phyloP scores from a whole-genome alignment of 1,284 basidiomycete species.

The Microbotryum violaceum region DNA sequence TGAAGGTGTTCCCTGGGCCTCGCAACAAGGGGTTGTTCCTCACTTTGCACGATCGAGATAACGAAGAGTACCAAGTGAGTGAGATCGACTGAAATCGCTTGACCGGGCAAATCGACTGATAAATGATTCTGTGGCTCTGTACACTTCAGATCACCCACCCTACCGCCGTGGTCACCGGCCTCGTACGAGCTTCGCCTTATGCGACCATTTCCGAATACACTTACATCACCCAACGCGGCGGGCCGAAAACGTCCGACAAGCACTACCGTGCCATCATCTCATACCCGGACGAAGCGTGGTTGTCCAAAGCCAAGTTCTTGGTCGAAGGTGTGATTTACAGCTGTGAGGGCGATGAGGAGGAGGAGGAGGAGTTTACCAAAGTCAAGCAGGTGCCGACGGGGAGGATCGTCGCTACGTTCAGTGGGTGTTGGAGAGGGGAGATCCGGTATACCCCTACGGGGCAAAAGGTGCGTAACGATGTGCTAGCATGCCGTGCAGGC shows the following conservation, averaged over 20 bases:
- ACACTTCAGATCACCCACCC: constrained; percentile 58
- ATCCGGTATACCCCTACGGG: constrained; percentile 73
- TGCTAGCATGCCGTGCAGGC: neutral
- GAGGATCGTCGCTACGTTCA: constrained; percentile 68
- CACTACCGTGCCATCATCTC: constrained; percentile 75
- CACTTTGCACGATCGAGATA: constrained; percentile 56
- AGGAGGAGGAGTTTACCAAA: constrained; percentile 53
- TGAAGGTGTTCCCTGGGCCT: constrained; percentile 73
- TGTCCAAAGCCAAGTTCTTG: constrained; percentile 77
- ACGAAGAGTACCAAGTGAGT: constrained; percentile 48
- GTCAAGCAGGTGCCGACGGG: constrained; percentile 81
- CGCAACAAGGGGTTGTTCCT: constrained; percentile 85
- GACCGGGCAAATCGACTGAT: too few relatives aligned
- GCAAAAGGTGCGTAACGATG: constrained; percentile 45
- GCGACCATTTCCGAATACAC: constrained; percentile 74
- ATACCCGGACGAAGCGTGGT: constrained; percentile 97
- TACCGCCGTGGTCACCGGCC: constrained; percentile 75
- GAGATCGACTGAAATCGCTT: neutral
- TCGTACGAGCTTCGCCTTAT: constrained; percentile 82
- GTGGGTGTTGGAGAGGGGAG: constrained; percentile 78
- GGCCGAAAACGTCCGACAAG: constrained; percentile 38
- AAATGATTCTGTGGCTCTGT: too few relatives aligned
- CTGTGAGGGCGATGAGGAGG: constrained; percentile 53
- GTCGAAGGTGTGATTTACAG: constrained; percentile 81
- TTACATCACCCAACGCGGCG: constrained; percentile 62